Percentiles rank a stretch among this genome's conserved stretches.
These are phyloP conservation scores for Flueggea neowawraea DNA, from an alignment of 441 rosid genomes.

Conservation along the genomic window DNA sequence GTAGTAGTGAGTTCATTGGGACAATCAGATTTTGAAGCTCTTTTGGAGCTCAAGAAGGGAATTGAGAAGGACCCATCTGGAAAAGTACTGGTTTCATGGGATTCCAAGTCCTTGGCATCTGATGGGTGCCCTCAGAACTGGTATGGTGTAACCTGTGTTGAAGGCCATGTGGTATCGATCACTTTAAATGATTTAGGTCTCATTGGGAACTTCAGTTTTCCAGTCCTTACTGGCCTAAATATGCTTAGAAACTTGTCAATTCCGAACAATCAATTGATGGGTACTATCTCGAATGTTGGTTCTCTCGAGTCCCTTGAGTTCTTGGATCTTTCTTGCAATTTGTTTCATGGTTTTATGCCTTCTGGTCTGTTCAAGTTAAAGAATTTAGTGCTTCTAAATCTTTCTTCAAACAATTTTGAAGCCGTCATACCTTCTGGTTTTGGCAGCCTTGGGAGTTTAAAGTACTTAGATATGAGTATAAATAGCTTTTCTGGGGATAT, in stretches of 20 bases:
- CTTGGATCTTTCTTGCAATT: slow-evolving; percentile 57
- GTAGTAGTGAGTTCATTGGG: slow-evolving; percentile 36
- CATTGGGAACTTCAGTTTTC: slow-evolving; percentile 67
- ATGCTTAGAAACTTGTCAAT: slow-evolving; percentile 63
- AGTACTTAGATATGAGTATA: slow-evolving; percentile 56
- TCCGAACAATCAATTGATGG: slow-evolving; percentile 55
- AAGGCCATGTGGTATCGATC: slow-evolving; percentile 60
- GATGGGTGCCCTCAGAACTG: slow-evolving; percentile 73
- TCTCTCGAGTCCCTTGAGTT: slow-evolving; percentile 47
- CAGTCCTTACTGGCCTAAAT: slow-evolving; percentile 44
- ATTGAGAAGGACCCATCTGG: slow-evolving; percentile 59
- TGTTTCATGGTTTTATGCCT: slow-evolving; percentile 57
- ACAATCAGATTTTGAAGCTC: slow-evolving; percentile 73
- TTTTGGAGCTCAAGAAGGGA: slow-evolving; percentile 77
- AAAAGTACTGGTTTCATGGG: slow-evolving; percentile 62
- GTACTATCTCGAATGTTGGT: slow-evolving; percentile 61
- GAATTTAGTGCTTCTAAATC: slow-evolving; percentile 46
- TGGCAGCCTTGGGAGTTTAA: slow-evolving; percentile 41
- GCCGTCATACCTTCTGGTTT: slow-evolving; percentile 54
- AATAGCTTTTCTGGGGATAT: slow-evolving; percentile 74
- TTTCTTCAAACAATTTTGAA: slow-evolving; percentile 51
- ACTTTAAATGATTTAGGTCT: slow-evolving; percentile 58
- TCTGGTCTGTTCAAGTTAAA: slow-evolving; percentile 35
- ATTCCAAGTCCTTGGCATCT: slow-evolving; percentile 51
- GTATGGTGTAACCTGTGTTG: slow-evolving; percentile 63